Evolutionary conservation across 257 asterid species (phyloP).

Genomic region (Capsicum rhomboideum): DNA sequence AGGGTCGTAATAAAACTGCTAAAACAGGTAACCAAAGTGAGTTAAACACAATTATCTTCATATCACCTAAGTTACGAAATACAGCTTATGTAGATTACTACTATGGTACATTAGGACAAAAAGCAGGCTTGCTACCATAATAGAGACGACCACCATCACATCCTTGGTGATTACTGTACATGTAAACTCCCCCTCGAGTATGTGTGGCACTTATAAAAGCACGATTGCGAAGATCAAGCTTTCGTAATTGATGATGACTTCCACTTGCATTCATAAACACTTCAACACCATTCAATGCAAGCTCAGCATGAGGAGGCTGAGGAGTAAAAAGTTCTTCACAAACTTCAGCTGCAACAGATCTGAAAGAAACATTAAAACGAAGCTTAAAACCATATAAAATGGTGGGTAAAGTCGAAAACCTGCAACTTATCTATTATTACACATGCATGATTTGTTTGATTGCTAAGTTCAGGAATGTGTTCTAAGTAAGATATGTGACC

Average conservation of each 20-base stretch:
- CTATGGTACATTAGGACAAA: not conserved
- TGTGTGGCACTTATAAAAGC: constrained; percentile 90
- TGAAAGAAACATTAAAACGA: constrained; percentile 18
- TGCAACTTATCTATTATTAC: not conserved
- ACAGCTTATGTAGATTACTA: not conserved
- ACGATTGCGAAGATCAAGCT: constrained; percentile 84
- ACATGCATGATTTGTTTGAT: not conserved
- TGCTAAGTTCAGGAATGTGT: not conserved
- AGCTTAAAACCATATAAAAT: not conserved
- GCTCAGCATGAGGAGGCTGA: constrained; percentile 88
- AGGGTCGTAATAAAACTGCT: constrained; percentile 4
- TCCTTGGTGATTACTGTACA: constrained; percentile 97
- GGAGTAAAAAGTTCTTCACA: constrained; percentile 96
- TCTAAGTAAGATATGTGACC: not conserved
- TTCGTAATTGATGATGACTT: constrained; percentile 89
- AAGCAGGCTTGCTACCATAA: constrained; percentile 49
- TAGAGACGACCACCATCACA: constrained; percentile 97
- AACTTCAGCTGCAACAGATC: constrained; percentile 97
- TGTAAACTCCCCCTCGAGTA: constrained; percentile 95
- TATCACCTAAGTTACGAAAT: not conserved
- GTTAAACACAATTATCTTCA: not conserved
- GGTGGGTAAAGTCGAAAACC: not conserved
- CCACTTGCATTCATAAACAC: constrained; percentile 97
- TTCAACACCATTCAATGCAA: constrained; percentile 91
- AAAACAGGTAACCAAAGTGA: not conserved